phyloP scores from a whole-genome alignment of 2,329 filamentous ascomycete species.

The Fusarium subglutinans region DNA sequence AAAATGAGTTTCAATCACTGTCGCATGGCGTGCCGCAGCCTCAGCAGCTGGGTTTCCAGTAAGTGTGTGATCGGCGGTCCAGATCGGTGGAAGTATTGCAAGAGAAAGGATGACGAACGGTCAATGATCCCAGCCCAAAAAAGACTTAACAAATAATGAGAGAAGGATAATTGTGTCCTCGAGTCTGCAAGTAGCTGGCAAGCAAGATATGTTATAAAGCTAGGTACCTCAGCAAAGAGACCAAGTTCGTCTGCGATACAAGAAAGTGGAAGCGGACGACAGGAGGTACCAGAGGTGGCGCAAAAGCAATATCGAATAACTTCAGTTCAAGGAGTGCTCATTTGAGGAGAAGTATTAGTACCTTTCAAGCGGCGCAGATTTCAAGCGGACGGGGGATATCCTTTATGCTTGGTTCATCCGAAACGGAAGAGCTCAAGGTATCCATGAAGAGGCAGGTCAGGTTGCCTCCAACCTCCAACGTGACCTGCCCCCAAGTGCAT shows the following conservation, averaged over 20 bases:
- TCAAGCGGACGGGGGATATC: constrained; percentile 32
- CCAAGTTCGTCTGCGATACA: neutral
- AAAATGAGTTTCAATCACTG: constrained; percentile 34
- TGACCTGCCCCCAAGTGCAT: constrained; percentile 26
- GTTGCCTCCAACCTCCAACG: constrained; percentile 39
- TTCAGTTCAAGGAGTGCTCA: neutral
- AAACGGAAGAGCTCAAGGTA: constrained; percentile 24
- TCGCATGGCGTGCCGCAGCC: constrained; percentile 42
- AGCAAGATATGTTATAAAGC: constrained; percentile 5
- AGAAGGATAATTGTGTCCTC: neutral
- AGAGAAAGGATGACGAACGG: constrained; percentile 10
- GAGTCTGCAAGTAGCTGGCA: constrained; percentile 4
- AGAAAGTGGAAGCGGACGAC: constrained; percentile 1
- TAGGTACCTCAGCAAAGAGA: neutral
- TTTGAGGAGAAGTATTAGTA: neutral
- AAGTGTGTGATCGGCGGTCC: constrained; percentile 35
- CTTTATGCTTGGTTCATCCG: constrained; percentile 38
- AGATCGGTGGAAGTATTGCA: constrained; percentile 29
- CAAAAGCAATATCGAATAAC: constrained; percentile 5
- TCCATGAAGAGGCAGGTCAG: constrained; percentile 18
- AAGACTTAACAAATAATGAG: neutral
- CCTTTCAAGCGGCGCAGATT: constrained; percentile 22
- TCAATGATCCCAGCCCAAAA: constrained; percentile 17
- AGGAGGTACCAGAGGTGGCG: neutral
- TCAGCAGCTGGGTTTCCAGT: constrained; percentile 32